Evolutionary conservation across 83 land plant genomes (phyloP).

Genomic region (Picea mariana): DNA sequence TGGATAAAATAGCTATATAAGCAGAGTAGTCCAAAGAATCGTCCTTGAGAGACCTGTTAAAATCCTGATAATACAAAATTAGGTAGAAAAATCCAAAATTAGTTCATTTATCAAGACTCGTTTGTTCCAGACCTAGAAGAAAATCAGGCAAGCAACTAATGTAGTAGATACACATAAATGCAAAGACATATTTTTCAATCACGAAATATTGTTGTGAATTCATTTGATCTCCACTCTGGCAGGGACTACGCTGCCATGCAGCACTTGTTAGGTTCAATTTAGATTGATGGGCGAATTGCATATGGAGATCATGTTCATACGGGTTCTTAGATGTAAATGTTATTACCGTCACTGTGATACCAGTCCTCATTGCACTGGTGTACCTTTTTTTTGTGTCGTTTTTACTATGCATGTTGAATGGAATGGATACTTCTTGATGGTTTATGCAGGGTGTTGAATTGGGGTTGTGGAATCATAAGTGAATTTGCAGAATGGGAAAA

Average conservation of each 20-base stretch:
- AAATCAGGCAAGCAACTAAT: not conserved
- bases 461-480: not conserved
- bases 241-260: too few species aligned
- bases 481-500: too few species aligned
- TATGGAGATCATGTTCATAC: not conserved
- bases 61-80: conserved; percentile 51
- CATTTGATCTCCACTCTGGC: too few species aligned
- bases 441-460: conserved; percentile 11
- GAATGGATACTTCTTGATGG: not conserved
- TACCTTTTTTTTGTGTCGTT: not conserved
- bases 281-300: too few species aligned
- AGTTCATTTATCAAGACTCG: not conserved
- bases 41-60: conserved; percentile 80
- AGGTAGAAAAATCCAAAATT: not conserved
- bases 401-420: not conserved
- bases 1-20: conserved; percentile 57
- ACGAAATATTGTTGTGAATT: not conserved
- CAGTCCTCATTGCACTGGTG: not conserved
- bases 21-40: conserved; percentile 83
- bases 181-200: not conserved
- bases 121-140: not conserved
- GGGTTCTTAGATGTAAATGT: not conserved
- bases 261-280: too few species aligned
- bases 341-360: not conserved
- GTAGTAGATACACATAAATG: not conserved